phyloP scores from a whole-genome alignment of 148 eudicot genomes.

The Rhododendron vialii region DNA sequence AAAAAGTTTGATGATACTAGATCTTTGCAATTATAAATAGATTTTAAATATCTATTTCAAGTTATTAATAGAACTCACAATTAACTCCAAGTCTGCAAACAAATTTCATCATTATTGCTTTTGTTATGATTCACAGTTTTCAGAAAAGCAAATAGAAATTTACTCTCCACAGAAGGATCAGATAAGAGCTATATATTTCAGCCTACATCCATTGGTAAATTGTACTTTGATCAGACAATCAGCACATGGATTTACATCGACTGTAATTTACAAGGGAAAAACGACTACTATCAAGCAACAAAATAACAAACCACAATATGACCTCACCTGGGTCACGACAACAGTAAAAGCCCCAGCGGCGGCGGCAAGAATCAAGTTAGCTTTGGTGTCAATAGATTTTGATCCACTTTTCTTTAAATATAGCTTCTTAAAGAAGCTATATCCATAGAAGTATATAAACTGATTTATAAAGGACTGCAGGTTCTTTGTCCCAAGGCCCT shows the following conservation, averaged over 20 bases:
- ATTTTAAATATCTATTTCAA: neutral
- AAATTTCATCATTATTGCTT: neutral
- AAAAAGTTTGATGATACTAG: neutral
- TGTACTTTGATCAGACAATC: neutral
- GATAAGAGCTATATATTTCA: neutral
- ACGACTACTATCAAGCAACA: neutral
- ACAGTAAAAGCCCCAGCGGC: constrained; percentile 91
- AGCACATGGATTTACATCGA: neutral
- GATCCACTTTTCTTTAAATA: constrained; percentile 64
- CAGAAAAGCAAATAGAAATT: neutral
- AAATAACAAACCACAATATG: neutral
- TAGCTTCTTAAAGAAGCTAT: constrained; percentile 84
- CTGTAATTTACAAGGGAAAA: neutral
- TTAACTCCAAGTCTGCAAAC: neutral
- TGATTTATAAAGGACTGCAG: constrained; percentile 74
- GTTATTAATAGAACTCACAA: neutral
- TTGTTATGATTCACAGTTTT: neutral
- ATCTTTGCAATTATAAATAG: neutral
- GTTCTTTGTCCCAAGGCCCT: constrained; percentile 92
- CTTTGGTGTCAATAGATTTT: constrained; percentile 76
- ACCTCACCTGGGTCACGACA: constrained; percentile 71
- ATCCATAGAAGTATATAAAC: constrained; percentile 89
- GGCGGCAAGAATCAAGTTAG: constrained; percentile 82
- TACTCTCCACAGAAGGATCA: neutral
- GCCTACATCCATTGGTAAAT: neutral